A percentile compares a stretch with the other conserved stretches of the same genome.
Conservation (phyloP, 2,329 filamentous ascomycete species). For the Pestalotiopsis fici region DNA sequence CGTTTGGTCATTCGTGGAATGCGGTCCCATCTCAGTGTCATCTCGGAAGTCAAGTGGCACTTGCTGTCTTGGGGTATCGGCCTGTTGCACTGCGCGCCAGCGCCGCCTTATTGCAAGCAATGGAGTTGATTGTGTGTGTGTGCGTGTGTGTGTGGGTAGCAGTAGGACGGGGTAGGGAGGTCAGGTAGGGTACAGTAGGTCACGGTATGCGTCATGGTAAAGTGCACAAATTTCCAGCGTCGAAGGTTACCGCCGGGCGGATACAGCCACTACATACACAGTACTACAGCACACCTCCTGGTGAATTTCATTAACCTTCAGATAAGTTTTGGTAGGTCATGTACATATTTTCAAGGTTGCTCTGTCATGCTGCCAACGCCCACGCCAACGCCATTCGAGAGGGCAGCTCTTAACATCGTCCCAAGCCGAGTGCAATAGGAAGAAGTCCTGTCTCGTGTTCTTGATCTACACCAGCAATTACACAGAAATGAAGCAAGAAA, state of each 20-base stretch:
- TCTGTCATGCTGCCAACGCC: background rate
- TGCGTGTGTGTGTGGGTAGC: background rate
- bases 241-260: background rate
- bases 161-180: background rate
- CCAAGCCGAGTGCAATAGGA: too few relatives aligned
- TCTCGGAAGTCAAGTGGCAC: conserved; percentile 2
- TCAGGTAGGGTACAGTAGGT: background rate
- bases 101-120: background rate
- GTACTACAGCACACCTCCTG: background rate
- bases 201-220: background rate
- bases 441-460: too few relatives aligned
- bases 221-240: background rate
- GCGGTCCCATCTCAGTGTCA: background rate
- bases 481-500: background rate
- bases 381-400: background rate
- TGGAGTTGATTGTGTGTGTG: background rate
- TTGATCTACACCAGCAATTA: background rate
- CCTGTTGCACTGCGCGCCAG: background rate
- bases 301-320: too few relatives aligned
- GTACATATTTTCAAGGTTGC: too few relatives aligned
- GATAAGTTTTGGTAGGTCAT: too few relatives aligned
- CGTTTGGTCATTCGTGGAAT: conserved; percentile 6
- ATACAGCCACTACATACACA: background rate
- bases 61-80: background rate
- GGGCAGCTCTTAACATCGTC: background rate